Conservation (phyloP, 345 rosid genomes). For the Eucalyptus globulus region DNA sequence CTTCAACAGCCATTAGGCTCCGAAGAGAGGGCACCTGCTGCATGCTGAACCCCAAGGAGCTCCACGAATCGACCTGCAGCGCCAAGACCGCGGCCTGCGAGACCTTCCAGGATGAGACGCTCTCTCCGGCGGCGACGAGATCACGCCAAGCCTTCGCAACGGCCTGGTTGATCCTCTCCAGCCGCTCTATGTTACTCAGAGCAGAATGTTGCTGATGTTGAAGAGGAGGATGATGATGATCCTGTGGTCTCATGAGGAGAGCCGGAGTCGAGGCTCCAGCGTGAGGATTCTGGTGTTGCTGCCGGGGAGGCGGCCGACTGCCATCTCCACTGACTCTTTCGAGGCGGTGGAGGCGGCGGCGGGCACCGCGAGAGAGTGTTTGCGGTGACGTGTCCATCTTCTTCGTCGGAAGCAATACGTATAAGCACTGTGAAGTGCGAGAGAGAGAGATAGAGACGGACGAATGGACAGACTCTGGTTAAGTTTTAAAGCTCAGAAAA, state of each 20-base stretch:
- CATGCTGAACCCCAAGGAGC: neutral
- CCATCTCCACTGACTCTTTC: no score
- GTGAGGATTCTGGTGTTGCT: neutral
- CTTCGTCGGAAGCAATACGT: no score
- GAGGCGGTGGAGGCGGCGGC: no score
- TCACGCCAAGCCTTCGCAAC: slow-evolving; percentile 7
- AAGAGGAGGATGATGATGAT: neutral
- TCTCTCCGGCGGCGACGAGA: neutral
- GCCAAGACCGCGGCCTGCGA: neutral
- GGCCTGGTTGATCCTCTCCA: slow-evolving; percentile 19
- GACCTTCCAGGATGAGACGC: neutral
- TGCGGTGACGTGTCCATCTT: no score
- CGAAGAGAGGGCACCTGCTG: neutral
- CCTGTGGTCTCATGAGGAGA: neutral
- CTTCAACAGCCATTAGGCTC: no score
- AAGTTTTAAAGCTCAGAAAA: neutral
- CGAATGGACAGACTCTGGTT: neutral
- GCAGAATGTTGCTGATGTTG: neutral
- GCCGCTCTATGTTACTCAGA: neutral
- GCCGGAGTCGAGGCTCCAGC: neutral
- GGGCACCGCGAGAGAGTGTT: no score
- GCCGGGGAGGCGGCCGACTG: neutral
- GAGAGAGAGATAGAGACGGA: neutral
- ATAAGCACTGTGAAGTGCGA: neutral
- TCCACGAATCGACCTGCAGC: neutral